Evolutionary conservation across 2,329 filamentous ascomycete species (phyloP), one percentile per base, ranked within the genome.

Genomic region (Orbilia brochopaga): DNA sequence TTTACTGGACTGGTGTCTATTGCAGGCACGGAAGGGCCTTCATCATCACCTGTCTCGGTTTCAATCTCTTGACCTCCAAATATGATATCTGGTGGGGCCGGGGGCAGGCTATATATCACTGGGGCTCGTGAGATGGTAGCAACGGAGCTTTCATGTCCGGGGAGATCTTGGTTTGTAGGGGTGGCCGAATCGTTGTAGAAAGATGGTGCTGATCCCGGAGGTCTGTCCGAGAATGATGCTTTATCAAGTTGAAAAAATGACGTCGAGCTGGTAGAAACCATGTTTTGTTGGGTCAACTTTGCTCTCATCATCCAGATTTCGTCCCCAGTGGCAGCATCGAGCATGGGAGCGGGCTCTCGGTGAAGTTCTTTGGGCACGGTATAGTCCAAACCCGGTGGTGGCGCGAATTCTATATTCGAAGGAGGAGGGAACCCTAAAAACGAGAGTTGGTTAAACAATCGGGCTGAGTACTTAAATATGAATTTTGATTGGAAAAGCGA

Each of bases 41-140:
- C 19, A 11, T 46, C 78, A 56, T 79, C 78, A 24, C 40, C 40
- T 15, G 75, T 75, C 54, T 78, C 78, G 19, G 77, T 76, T 35
- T 79, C 77, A 7, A 66, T 50, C 21, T 30, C 35, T n/a, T 58
- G 44, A 7, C 17, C 44, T 30, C 63, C 50, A 4, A 37, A 63
- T 30, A 54, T 51, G 17, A 64, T 48, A 24, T 59, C 61, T 24
- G 63, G 35, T 17, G 54, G 48, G 21, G 74, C 76, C 53, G 79
- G 19, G 8, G 84, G 80, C 10, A 82, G 84, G 83, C 42, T 84
- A 79, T 96, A 96, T 74, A 88, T 88, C 10, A 96, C 86, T 0
- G 92, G 90, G 0, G 89, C 88, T 46, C 88, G 86, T 46, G 90
- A 90, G 78, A 95, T 93, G 6, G 86, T 88, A 10, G 85, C 82